Percentiles rank a stretch among this genome's conserved stretches.
phyloP scores from a whole-genome alignment of 1,139 yeast species.

The Blastobotrys buckinghamii region DNA sequence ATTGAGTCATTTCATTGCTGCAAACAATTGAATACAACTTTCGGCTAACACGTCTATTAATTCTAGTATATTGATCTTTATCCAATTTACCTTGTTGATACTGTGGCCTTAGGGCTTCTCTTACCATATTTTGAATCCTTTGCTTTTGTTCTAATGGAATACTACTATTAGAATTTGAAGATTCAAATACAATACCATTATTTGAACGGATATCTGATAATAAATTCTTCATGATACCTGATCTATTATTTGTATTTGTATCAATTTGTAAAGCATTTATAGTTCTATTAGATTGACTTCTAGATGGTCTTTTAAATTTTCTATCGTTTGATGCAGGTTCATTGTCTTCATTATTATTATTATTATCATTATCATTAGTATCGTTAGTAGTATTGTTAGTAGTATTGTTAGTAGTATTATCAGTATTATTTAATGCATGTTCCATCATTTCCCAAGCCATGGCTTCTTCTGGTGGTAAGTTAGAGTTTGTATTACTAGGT shows the following conservation, averaged over 20 bases:
- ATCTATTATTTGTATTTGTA: background rate
- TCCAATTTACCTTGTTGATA: constrained; percentile 37
- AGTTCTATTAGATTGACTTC: constrained; percentile 4
- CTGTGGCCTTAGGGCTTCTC: constrained; percentile 45
- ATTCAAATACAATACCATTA: background rate
- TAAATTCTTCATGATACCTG: constrained; percentile 19
- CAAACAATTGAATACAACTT: constrained; percentile 34
- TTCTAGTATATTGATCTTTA: constrained; percentile 43
- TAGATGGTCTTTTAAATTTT: constrained; percentile 22
- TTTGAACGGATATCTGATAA: constrained; percentile 21
- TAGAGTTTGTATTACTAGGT: background rate
- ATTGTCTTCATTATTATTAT: too few relatives aligned
- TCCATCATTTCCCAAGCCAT: constrained; percentile 33
- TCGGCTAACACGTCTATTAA: constrained; percentile 42
- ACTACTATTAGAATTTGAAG: constrained; percentile 4
- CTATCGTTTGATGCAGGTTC: constrained; percentile 5
- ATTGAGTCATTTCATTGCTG: constrained; percentile 12
- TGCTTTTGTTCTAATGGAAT: constrained; percentile 43
- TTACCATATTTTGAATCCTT: constrained; percentile 47
- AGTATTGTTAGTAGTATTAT: background rate
- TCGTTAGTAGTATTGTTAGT: background rate
- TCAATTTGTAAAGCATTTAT: constrained; percentile 2
- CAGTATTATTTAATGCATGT: constrained; percentile 19
- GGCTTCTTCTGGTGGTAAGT: constrained; percentile 26
- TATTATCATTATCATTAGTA: background rate